A percentile compares a stretch with the other conserved stretches of the same genome.
Conservation (phyloP, 306 rosid genomes). For the Begonia loranthoides region DNA sequence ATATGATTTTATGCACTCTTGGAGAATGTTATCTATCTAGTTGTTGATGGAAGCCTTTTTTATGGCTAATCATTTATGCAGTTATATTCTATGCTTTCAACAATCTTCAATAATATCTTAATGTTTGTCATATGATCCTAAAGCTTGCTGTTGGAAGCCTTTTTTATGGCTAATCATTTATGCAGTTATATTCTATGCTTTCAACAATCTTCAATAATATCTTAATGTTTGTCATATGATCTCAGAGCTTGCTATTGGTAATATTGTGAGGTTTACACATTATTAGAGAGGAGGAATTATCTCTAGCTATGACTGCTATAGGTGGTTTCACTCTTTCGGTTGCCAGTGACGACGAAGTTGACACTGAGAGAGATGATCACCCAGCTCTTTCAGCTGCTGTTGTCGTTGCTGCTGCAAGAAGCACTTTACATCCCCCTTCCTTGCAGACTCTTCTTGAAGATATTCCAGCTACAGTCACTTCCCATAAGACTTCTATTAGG, state of each 20-base stretch:
- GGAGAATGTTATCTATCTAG: no score
- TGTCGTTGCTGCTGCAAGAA: conserved; percentile 94
- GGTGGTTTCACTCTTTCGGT: conserved; percentile 61
- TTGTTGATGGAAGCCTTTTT: no score
- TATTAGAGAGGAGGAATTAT: conserved; percentile 87
- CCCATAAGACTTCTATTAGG: conserved; percentile 48
- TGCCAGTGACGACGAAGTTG: conserved; percentile 87
- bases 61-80: no score
- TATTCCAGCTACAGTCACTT: conserved; percentile 39
- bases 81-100: no score
- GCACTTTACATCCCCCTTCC: conserved; percentile 89
- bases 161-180: no score
- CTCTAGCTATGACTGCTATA: conserved; percentile 72
- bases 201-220: no score
- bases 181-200: no score
- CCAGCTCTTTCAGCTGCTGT: conserved; percentile 75
- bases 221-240: conserved; percentile 13
- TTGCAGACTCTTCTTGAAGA: conserved; percentile 95
- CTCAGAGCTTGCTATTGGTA: conserved; percentile 95
- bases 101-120: no score
- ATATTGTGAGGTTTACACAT: conserved; percentile 89
- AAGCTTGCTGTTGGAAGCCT: conserved; percentile 99
- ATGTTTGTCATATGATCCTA: conserved; percentile 24
- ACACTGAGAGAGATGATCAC: conserved; percentile 40
- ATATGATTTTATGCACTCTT: no score